These are phyloP conservation scores for Claviceps arundinis DNA, from an alignment of 2,329 filamentous ascomycete species.

Conservation along the genomic window DNA sequence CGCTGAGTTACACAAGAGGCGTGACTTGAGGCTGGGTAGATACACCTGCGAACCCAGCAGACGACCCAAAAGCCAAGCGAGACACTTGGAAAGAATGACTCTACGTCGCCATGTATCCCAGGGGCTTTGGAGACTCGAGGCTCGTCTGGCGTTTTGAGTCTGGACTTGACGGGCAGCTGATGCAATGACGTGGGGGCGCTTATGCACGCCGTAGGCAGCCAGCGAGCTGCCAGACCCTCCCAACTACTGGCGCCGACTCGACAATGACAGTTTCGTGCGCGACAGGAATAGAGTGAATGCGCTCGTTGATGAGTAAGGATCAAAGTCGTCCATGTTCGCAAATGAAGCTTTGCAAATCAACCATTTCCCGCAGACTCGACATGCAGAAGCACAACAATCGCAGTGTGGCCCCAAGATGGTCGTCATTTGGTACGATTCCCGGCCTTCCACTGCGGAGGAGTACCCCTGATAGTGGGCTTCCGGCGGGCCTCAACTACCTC, in stretches of 20 bases:
- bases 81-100: not conserved
- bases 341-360: not conserved
- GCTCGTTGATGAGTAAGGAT: not conserved
- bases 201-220: not conserved
- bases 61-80: slow-evolving; percentile 5
- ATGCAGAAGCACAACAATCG: not conserved
- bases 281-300: not conserved
- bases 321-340: not conserved
- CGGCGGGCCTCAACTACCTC: too few species aligned
- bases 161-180: not conserved
- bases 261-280: slow-evolving; percentile 1
- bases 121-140: not conserved
- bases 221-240: not conserved
- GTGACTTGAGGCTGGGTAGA: slow-evolving; percentile 4
- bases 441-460: not conserved
- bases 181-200: slow-evolving; percentile 2
- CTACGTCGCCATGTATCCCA: not conserved
- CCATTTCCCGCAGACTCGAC: not conserved
- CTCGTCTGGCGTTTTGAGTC: not conserved
- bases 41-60: slow-evolving; percentile 3
- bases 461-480: not conserved
- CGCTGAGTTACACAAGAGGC: slow-evolving; percentile 4
- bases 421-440: not conserved
- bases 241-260: not conserved
- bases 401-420: not conserved